Evolutionary conservation across 2,329 filamentous ascomycete species (phyloP), one percentile per base, ranked within the genome.

Genomic region (Claviceps sp.): DNA sequence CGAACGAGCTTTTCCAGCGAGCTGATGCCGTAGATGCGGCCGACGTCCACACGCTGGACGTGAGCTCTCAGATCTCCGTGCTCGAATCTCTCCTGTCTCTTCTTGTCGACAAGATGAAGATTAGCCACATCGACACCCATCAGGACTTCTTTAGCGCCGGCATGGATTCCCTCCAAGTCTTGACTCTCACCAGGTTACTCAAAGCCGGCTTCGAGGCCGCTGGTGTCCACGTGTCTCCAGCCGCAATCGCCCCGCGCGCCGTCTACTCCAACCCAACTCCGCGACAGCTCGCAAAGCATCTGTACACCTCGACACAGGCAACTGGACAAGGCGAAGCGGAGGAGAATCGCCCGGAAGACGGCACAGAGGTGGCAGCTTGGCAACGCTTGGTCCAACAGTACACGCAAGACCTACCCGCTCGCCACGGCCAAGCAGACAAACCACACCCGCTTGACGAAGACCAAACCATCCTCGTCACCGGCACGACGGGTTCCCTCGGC

Each of bases 401-500:
- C 57, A 65, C 61, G 0, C n/a, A 53, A 1, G 47, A 63, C 37
- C 59, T 68, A 1, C 59, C 59, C 1, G 43, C 47, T 1, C 53
- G 59, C 2, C 53, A 43, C 1, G 20, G 59, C 2, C 54, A 45
- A 3, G 20, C 48, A 3, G 46, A 51, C n/a, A 61, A 64, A 37
- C 56, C 62, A 1, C 51, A 57, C 18, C 60, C 65, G 0, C 50
- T 55, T 4, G 52, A 59, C 14, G 57, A 68, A 52, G 52, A 63
- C 51, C 56, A 70, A 55, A 88, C 84, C 0, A 75, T 93, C 11
- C 84, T 95, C 64, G 70, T 95, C 9, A 95, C 89, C 1, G 90
- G 90, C 24, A 87, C 85, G 3, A 95, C 90, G 5, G 90, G 90
- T 2, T 95, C 95, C 69, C 69, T 96, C 18, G 90, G 89, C 16